phyloP scores from a whole-genome alignment of 208 protist genomes.

The Trypanosoma cruzi region DNA sequence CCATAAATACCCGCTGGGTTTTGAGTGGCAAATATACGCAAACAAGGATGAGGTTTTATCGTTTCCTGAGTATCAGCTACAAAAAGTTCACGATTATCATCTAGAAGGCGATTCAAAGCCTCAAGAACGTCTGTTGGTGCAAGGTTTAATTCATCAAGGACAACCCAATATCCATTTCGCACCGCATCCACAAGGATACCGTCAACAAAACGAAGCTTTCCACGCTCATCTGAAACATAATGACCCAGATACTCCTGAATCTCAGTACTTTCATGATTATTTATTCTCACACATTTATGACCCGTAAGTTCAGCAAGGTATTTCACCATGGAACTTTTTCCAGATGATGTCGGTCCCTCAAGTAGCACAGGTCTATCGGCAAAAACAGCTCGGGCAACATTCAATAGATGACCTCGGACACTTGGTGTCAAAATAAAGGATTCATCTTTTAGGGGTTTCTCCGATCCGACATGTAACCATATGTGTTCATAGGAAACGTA shows the following conservation, averaged over 20 bases:
- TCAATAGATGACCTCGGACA: slow-evolving; percentile 93
- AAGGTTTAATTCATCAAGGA: slow-evolving; percentile 99
- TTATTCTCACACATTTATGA: slow-evolving; percentile 99
- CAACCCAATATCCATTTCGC: slow-evolving; percentile 99
- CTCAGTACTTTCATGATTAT: slow-evolving; percentile 99
- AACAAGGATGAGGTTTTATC: slow-evolving; percentile 98
- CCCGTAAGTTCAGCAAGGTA: slow-evolving; percentile 98
- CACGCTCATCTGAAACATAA: slow-evolving; percentile 96
- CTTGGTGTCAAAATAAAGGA: slow-evolving; percentile 97
- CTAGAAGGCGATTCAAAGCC: slow-evolving; percentile 99
- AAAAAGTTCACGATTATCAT: slow-evolving; percentile 99
- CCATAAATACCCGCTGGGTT: slow-evolving; percentile 98
- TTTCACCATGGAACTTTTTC: slow-evolving; percentile 99
- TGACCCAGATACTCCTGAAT: slow-evolving; percentile 99
- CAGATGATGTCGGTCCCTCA: slow-evolving; percentile 98
- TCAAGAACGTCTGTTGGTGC: slow-evolving; percentile 99
- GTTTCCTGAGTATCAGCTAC: slow-evolving; percentile 99
- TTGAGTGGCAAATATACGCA: slow-evolving; percentile 99
- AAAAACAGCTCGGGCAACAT: slow-evolving; percentile 95
- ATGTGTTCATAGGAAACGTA: slow-evolving; percentile 96
- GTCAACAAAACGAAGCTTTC: slow-evolving; percentile 97
- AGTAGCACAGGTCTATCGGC: slow-evolving; percentile 98
- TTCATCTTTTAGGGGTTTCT: slow-evolving; percentile 49
- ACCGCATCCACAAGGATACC: slow-evolving; percentile 97
- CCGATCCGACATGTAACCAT: slow-evolving; percentile 87